phyloP scores from a whole-genome alignment of 2,329 filamentous ascomycete genomes.

The Triangularia verruculosa region DNA sequence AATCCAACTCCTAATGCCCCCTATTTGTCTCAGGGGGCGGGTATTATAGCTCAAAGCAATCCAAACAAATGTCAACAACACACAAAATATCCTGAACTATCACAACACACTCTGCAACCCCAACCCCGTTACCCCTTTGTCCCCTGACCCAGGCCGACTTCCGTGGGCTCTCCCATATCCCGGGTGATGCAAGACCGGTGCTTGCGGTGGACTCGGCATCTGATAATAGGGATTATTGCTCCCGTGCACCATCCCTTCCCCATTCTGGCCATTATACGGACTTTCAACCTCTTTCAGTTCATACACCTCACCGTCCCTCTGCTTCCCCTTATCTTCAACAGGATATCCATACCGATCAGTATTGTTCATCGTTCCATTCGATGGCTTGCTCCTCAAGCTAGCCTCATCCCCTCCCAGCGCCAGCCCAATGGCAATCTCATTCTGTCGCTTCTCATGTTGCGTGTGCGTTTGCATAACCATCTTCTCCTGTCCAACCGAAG shows the following conservation, averaged over 20 bases:
- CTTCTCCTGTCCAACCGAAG: conserved; percentile 27
- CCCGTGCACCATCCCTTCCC: conserved; percentile 7
- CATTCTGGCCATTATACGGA: conserved; percentile 29
- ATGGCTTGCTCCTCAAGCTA: conserved; percentile 32
- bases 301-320: conserved; percentile 41
- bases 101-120: conserved; percentile 2
- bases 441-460: conserved; percentile 25
- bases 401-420: conserved; percentile 42
- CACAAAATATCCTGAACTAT: not conserved
- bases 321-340: conserved; percentile 40
- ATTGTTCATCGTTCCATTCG: conserved; percentile 30
- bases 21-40: conserved; percentile 8
- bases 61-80: conserved; percentile 2
- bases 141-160: conserved; percentile 23
- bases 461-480: conserved; percentile 32
- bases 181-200: conserved; percentile 46
- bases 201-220: conserved; percentile 30
- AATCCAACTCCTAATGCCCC: conserved; percentile 7
- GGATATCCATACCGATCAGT: conserved; percentile 22
- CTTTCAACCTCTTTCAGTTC: conserved; percentile 48
- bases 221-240: conserved; percentile 15
- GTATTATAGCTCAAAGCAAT: conserved; percentile 17
- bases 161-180: conserved; percentile 41
- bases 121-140: conserved; percentile 6
- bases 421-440: conserved; percentile 39